Evolutionary conservation across 257 asterid species (phyloP).

Genomic region (Gentiana macrophylla): DNA sequence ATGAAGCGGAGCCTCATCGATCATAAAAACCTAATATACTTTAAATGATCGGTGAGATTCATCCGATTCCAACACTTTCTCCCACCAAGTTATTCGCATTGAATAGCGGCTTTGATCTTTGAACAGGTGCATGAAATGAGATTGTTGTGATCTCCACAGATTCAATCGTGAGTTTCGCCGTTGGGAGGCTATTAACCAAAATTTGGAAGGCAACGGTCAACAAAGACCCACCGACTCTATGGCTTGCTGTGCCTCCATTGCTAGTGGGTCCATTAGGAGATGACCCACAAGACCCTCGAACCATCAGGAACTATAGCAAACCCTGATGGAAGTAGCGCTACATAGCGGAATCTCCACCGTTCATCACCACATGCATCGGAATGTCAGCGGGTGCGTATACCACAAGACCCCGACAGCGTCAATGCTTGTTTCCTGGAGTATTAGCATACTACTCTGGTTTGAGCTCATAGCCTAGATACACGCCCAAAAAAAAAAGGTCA

Average conservation of each 20-base stretch:
- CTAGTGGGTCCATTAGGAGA: conserved; percentile 14
- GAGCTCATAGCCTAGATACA: conserved; percentile 43
- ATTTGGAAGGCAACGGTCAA: conserved; percentile 90
- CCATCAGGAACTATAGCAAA: conserved; percentile 87
- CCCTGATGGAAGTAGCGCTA: conserved; percentile 84
- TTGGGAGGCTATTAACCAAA: conserved; percentile 68
- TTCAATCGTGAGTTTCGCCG: conserved; percentile 82
- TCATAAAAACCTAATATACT: too few species aligned
- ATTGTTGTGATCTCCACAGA: conserved; percentile 87
- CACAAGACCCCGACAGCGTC: conserved; percentile 75
- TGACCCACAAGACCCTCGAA: conserved; percentile 35
- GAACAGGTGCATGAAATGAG: conserved; percentile 87
- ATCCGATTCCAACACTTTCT: neutral
- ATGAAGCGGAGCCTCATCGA: too few species aligned
- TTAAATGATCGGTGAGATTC: too few species aligned
- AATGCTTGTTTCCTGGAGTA: conserved; percentile 77
- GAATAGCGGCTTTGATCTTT: conserved; percentile 79
- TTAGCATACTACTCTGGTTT: conserved; percentile 78
- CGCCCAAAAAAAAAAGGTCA: conserved; percentile 9
- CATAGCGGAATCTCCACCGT: conserved; percentile 94
- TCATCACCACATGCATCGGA: conserved; percentile 90
- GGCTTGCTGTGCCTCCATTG: conserved; percentile 22
- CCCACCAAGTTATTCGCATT: conserved; percentile 36
- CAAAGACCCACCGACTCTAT: conserved; percentile 57
- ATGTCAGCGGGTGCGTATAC: conserved; percentile 98